These are phyloP conservation scores for Phaeomoniella chlamydospora DNA, from an alignment of 2,329 filamentous ascomycete species.

Conservation along the genomic window DNA sequence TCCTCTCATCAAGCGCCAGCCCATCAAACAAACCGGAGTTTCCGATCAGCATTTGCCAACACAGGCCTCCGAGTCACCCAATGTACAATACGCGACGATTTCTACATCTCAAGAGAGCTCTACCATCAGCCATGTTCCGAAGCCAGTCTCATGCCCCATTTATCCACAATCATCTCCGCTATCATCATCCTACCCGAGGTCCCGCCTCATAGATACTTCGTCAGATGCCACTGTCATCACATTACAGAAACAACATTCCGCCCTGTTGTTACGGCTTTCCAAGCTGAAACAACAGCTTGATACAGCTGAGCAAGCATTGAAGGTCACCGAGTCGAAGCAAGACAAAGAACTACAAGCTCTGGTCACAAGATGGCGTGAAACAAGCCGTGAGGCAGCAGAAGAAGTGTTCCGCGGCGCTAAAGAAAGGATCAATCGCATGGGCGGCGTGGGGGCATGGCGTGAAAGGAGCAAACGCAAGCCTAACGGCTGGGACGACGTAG, in stretches of 20 bases:
- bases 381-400: conserved; percentile 50
- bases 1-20: conserved; percentile 35
- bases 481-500: conserved; percentile 21
- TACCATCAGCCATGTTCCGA: background rate
- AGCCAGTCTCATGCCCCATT: background rate
- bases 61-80: background rate
- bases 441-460: conserved; percentile 44
- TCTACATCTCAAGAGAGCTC: background rate
- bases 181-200: background rate
- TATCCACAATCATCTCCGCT: background rate
- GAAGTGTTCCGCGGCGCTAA: conserved; percentile 48
- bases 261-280: conserved; percentile 17
- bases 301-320: conserved; percentile 34
- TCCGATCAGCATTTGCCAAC: conserved; percentile 7
- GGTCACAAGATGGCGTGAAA: conserved; percentile 45
- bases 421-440: conserved; percentile 48
- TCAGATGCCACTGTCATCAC: conserved; percentile 12
- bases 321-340: conserved; percentile 28
- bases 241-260: conserved; percentile 21
- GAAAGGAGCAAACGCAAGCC: conserved; percentile 30
- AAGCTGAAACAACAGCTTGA: conserved; percentile 29
- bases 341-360: conserved; percentile 43
- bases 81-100: background rate
- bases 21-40: conserved; percentile 6
- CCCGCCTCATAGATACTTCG: background rate